Base-by-base conservation (phyloP, 169 alveolate genomes). In the Eimeria necatrix region DNA sequence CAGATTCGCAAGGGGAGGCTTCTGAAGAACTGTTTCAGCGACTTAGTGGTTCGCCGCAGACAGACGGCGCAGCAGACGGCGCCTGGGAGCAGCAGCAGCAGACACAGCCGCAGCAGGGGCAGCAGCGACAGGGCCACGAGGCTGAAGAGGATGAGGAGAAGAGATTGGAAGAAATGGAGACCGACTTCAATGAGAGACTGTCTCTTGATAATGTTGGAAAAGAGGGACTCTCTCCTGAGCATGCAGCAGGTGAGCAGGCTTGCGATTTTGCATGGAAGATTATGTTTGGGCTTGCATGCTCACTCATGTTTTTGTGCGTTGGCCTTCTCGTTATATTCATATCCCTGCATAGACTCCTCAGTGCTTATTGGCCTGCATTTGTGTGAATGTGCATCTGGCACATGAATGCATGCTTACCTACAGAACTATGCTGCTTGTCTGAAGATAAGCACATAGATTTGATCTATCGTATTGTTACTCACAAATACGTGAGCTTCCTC, bases 201-300 rank as follows among this genome's bases (percentile, higher is more conserved):
- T 95, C 85, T 71, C 49, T 84, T 86, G 81, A 94, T 96, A 74
- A 95, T 96, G 90, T 68, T n/a, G 84, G 84, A 53, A 87, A 87
- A 56, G 73, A 87, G 8, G 93, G 93, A 71, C 68, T 87, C 46
- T 60, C 92, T 14, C 64, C 92, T n/a, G 92, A 85, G 18, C 92
- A 85, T 14, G 92, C 92, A 61, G 92, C 92, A 59, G 92, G 92
- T 85, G 61, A 85, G 78, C 90, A 22, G 41, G 41, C 41, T 32
- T 16, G 20, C 70, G 20, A 59, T 16, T 59, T 16, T 59, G 70
- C 70, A 59, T 59, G 70, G 2, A 20, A 16, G 70, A 59, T 12
- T 59, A 59, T 59, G 14, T 59, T 12, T 59, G 70, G 14, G 70
- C 20, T 59, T 59, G 20, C 20, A 20, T 59, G 70, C 20, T 12